Evolutionary conservation across 306 rosid genomes (phyloP), one percentile per base, ranked within the genome.

Genomic region (Casuarina glauca): DNA sequence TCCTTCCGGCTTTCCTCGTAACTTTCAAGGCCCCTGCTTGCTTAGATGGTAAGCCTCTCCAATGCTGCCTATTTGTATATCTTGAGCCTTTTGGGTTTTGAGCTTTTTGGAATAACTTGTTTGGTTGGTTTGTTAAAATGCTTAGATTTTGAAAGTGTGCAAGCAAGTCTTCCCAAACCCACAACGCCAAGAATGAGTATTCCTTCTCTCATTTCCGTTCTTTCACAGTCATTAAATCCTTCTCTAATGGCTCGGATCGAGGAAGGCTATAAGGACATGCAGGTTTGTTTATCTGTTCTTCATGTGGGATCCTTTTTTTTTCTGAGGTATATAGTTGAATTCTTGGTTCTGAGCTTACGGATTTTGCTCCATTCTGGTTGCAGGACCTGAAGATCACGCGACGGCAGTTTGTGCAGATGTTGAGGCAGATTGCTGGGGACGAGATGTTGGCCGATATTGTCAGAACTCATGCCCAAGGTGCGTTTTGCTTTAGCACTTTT

Each of bases 1-100:
- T 91, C 53, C 76, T 75, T 48, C 92, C 91, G 4, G n/a, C 7
- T 15, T 86, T 74, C 62, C 73, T 88, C 36, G 3, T 91, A 38
- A 88, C 80, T 81, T 91, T 88, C 89, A 82, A 75, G 51, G 72
- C 75, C 50, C 54, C 80, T n/a, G 61, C 19, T 9, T 1, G 72
- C 78, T 76, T 82, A 36, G 69, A 39, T 3, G 76, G 85, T 77
- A 51, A 35, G 63, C 19, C 20, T 1, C 5, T 12, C 41, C 20
- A 4, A 73, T n/a, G 17, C 43, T 38, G 10, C 26, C 3, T 8
- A 11, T 15, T 69, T 12, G 4, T 10, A 19, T 49, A 6, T 5
- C 0, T 36, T 36, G 16, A 15, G 2, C 3, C 8, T 12, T 52
- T 8, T 38, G 17, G 17, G 38, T n/a, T 39, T 41, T 35, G 13